These are phyloP conservation scores for Rhexocercosporidium sp. DNA, from an alignment of 2,329 filamentous ascomycete species.

Conservation along the genomic window DNA sequence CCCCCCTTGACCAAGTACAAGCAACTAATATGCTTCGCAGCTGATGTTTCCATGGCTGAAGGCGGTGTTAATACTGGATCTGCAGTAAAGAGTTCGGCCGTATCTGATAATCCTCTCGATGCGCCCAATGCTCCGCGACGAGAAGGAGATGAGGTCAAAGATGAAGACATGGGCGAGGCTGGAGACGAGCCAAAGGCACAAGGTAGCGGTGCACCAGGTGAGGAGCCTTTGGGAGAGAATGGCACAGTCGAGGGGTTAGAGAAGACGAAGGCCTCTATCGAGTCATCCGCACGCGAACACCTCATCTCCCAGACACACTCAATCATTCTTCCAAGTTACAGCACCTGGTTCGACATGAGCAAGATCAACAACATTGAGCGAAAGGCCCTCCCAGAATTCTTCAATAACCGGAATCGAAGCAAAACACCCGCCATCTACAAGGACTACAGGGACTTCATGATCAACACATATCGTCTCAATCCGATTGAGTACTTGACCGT, in stretches of 20 bases:
- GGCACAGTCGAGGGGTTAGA: conserved; percentile 60
- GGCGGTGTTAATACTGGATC: conserved; percentile 42
- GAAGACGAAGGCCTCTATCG: conserved; percentile 79
- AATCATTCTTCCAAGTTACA: conserved; percentile 96
- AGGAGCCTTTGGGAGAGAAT: conserved; percentile 41
- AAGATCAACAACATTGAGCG: conserved; percentile 87
- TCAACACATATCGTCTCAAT: conserved; percentile 97
- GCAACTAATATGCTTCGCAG: conserved; percentile 14
- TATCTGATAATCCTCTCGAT: conserved; percentile 71
- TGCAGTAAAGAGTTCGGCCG: conserved; percentile 58
- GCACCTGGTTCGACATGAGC: conserved; percentile 99
- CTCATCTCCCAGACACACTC: conserved; percentile 92
- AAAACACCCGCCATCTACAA: conserved; percentile 98
- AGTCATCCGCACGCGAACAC: conserved; percentile 88
- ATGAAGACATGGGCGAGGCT: conserved; percentile 81
- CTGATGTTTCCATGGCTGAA: conserved; percentile 70
- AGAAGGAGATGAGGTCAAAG: conserved; percentile 67
- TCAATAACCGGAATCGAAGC: conserved; percentile 97
- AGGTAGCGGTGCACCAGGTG: conserved; percentile 48
- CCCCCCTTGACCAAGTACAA: conserved; percentile 5
- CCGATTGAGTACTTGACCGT: conserved; percentile 96
- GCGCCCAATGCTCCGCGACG: conserved; percentile 67
- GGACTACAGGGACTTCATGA: conserved; percentile 99
- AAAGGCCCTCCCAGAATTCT: conserved; percentile 96
- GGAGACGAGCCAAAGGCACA: conserved; percentile 57